Conservation (phyloP, 805 yeast genomes). For the Groenewaldozyma tartarivorans region DNA sequence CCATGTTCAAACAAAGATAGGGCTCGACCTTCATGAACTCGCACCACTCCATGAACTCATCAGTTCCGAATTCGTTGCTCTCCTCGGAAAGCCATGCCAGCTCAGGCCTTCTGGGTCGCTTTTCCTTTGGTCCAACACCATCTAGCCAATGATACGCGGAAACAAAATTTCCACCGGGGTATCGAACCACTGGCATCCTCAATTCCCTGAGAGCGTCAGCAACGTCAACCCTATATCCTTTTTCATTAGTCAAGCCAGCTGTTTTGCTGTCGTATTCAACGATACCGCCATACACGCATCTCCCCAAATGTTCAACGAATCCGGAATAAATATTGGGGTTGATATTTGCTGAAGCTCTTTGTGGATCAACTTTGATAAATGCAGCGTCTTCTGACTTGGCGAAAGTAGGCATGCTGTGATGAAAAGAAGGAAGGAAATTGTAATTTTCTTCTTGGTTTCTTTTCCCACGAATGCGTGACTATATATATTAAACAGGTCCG, state of each 20-base stretch:
- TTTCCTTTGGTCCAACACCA: conserved; percentile 27
- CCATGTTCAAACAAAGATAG: conserved; percentile 29
- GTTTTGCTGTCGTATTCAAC: conserved; percentile 23
- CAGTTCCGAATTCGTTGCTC: conserved; percentile 28
- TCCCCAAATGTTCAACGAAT: conserved; percentile 30
- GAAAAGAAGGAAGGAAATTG: no score
- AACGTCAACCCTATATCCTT: conserved; percentile 27
- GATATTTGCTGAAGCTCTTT: conserved; percentile 21
- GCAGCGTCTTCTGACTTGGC: no score
- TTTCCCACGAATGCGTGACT: no score
- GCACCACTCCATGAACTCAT: conserved; percentile 31
- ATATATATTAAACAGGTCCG: no score
- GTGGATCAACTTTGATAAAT: conserved; percentile 20
- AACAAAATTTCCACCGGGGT: conserved; percentile 32
- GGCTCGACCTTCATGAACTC: conserved; percentile 26
- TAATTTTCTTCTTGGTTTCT: no score
- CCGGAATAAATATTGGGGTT: conserved; percentile 28
- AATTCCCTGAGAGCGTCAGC: conserved; percentile 25
- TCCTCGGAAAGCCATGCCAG: conserved; percentile 30
- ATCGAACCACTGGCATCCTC: conserved; percentile 28
- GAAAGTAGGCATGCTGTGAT: no score
- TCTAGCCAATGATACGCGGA: conserved; percentile 30
- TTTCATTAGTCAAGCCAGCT: conserved; percentile 16
- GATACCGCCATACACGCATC: conserved; percentile 32
- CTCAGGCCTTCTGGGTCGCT: conserved; percentile 28